These are phyloP conservation scores for Morella rubra DNA, from an alignment of 306 rosid species.

Conservation along the genomic window DNA sequence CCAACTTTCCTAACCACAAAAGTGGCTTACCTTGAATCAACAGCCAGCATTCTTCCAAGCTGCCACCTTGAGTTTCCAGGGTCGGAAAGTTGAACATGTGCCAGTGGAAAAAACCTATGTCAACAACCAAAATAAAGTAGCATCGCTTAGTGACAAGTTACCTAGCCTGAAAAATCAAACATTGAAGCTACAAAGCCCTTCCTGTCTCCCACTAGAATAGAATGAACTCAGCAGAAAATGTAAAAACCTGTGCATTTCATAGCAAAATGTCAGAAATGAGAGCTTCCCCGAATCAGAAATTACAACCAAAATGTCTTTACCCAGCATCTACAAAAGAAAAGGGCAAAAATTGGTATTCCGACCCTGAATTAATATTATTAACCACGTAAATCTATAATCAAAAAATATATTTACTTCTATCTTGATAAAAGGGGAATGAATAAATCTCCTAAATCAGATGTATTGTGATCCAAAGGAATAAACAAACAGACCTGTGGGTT, in stretches of 20 bases:
- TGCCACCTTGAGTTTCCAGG: conserved; percentile 76
- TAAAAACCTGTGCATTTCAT: conserved; percentile 86
- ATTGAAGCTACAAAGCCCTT: background rate
- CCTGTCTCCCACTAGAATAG: background rate
- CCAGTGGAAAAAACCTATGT: conserved; percentile 70
- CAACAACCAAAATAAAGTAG: conserved; percentile 18
- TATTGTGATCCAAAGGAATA: background rate
- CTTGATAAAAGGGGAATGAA: conserved; percentile 1
- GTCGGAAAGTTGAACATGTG: conserved; percentile 72
- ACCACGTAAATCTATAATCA: conserved; percentile 6
- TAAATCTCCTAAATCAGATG: background rate
- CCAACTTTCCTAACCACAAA: conserved; percentile 20
- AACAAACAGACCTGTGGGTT: conserved; percentile 56
- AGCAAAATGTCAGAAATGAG: conserved; percentile 85
- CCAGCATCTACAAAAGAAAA: conserved; percentile 57
- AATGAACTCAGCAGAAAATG: conserved; percentile 13
- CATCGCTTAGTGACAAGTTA: conserved; percentile 19
- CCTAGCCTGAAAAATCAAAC: background rate
- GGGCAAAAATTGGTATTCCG: conserved; percentile 13
- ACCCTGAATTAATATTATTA: conserved; percentile 4
- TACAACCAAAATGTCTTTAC: conserved; percentile 80
- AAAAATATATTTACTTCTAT: conserved; percentile 1
- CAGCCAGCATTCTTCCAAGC: conserved; percentile 79
- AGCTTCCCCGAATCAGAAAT: conserved; percentile 96
- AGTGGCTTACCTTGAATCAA: conserved; percentile 69